Percentiles rank a stretch among this genome's conserved stretches.
Evolutionary conservation across 805 yeast species (phyloP).

Genomic region (Candida pseudoglaebosa): DNA sequence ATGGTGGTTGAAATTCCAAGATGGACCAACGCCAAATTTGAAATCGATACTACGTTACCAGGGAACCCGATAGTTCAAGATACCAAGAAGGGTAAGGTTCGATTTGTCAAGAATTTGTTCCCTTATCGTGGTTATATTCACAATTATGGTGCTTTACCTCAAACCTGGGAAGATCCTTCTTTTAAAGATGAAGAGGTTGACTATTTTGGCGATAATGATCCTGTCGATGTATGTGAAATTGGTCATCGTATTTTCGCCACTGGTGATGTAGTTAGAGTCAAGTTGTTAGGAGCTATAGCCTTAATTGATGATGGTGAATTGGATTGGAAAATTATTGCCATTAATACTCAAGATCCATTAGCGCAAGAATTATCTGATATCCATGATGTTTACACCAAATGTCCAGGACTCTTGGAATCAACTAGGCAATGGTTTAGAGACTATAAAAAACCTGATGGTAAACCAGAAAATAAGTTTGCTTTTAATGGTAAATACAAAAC

Average conservation of each 20-base stretch:
- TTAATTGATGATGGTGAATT: slow-evolving; percentile 89
- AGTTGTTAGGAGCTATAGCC: slow-evolving; percentile 92
- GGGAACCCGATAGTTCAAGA: slow-evolving; percentile 84
- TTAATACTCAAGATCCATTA: slow-evolving; percentile 79
- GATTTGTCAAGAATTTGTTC: slow-evolving; percentile 75
- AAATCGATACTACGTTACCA: slow-evolving; percentile 52
- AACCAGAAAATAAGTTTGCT: slow-evolving; percentile 96
- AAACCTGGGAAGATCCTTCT: slow-evolving; percentile 97
- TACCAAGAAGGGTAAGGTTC: slow-evolving; percentile 64
- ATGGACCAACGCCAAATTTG: slow-evolving; percentile 83
- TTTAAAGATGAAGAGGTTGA: slow-evolving; percentile 41
- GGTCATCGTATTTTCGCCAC: slow-evolving; percentile 64
- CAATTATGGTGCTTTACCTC: slow-evolving; percentile 86
- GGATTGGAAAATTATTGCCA: slow-evolving; percentile 89
- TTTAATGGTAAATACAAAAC: slow-evolving; percentile 89
- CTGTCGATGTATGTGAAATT: slow-evolving; percentile 74
- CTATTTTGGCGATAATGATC: slow-evolving; percentile 43
- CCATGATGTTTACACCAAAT: slow-evolving; percentile 82
- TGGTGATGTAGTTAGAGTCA: slow-evolving; percentile 81
- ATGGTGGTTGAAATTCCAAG: slow-evolving; percentile 49
- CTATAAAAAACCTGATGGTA: slow-evolving; percentile 97
- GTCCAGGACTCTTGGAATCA: slow-evolving; percentile 90
- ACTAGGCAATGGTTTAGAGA: slow-evolving; percentile 98
- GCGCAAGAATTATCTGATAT: slow-evolving; percentile 84
- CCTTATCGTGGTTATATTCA: slow-evolving; percentile 84